Evolutionary conservation across 2,329 filamentous ascomycete species (phyloP).

Genomic region (Trichoderma guizhouense): DNA sequence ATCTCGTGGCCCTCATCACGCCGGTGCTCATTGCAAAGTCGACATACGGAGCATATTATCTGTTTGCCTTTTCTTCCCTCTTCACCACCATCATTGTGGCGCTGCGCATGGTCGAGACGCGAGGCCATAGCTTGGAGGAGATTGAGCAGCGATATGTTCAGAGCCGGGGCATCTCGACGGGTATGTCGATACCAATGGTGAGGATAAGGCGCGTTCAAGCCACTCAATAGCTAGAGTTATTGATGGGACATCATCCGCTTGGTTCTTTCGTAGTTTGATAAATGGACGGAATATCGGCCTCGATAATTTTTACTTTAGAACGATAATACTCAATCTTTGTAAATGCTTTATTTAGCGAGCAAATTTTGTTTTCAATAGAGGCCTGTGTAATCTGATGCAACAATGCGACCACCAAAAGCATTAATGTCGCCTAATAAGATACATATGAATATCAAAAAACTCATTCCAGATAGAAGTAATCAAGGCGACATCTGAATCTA

Average conservation of each 20-base stretch:
- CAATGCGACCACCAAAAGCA: too few relatives aligned
- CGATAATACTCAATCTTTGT: too few relatives aligned
- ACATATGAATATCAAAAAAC: too few relatives aligned
- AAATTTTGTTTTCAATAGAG: too few relatives aligned
- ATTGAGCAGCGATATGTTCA: conserved; percentile 26
- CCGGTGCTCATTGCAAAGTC: conserved; percentile 39
- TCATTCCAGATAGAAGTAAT: too few relatives aligned
- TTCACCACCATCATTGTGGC: conserved; percentile 35
- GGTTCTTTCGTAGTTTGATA: background rate
- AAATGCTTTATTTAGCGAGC: too few relatives aligned
- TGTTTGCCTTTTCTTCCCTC: conserved; percentile 42
- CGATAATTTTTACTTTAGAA: background rate
- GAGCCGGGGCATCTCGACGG: background rate
- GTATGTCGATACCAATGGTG: background rate
- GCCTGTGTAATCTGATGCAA: too few relatives aligned
- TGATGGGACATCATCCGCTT: background rate
- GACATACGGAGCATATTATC: conserved; percentile 43
- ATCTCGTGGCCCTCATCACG: conserved; percentile 44
- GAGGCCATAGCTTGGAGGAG: conserved; percentile 39
- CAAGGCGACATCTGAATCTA: too few relatives aligned
- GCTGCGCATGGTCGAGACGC: conserved; percentile 43
- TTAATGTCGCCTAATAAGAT: too few relatives aligned
- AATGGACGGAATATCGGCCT: background rate
- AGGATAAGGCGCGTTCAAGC: background rate
- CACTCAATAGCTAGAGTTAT: background rate